phyloP scores from a whole-genome alignment of 257 asterid genomes.

The Salvia splendens region DNA sequence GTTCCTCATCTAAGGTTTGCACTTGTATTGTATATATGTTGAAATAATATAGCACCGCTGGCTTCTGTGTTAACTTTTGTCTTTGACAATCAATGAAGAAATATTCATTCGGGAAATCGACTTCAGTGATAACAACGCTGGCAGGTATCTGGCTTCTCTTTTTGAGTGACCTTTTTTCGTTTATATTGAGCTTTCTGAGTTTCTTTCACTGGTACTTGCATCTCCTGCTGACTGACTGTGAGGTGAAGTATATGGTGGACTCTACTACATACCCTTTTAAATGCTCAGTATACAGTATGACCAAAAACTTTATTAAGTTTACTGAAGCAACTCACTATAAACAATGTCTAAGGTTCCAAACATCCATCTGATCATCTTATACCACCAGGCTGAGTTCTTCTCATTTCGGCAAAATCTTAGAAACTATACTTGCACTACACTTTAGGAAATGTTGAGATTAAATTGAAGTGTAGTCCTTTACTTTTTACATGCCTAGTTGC shows the following conservation, averaged over 20 bases:
- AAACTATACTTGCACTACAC: background rate
- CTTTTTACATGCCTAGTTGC: background rate
- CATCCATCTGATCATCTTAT: background rate
- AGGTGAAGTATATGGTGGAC: constrained; percentile 1
- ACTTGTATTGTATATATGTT: constrained; percentile 19
- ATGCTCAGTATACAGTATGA: background rate
- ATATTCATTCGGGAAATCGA: constrained; percentile 84
- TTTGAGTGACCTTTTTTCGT: constrained; percentile 20
- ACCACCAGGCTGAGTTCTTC: background rate
- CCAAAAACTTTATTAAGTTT: background rate
- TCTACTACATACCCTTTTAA: constrained; percentile 1
- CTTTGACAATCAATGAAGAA: constrained; percentile 50
- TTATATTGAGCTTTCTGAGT: constrained; percentile 12
- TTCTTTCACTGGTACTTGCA: constrained; percentile 14
- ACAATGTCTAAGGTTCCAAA: background rate
- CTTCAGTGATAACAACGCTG: constrained; percentile 77
- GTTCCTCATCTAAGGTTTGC: constrained; percentile 81
- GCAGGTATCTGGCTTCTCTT: constrained; percentile 62
- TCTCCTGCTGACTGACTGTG: constrained; percentile 6
- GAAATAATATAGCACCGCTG: constrained; percentile 20
- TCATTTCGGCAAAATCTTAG: background rate
- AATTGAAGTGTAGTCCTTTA: background rate
- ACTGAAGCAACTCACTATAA: constrained; percentile 7
- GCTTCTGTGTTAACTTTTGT: constrained; percentile 31
- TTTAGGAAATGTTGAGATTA: constrained; percentile 2